Base-by-base conservation (phyloP, 208 protist species). In the Acanthamoeba castellanii region DNA sequence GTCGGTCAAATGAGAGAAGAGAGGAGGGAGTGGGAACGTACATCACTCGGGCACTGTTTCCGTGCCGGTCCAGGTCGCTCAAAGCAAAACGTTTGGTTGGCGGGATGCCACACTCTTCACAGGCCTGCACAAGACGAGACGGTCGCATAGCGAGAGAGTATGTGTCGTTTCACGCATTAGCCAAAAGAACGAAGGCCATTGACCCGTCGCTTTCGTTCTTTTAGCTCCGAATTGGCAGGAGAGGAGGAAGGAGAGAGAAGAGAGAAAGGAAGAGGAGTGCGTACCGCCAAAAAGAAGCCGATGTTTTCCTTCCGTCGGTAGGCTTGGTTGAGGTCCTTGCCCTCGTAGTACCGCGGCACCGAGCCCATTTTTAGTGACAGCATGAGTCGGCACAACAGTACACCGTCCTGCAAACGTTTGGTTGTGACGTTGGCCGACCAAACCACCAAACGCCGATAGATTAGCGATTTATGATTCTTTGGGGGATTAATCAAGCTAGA, bases 241-340 rank as follows among this genome's bases (percentile, higher is more conserved):
- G 59, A 2, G 20, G 59, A 16, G 22, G 20, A 64, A 76, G n/a
- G 18, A 27, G 3, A 76, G 34, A 3, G 3, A 27, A 37, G 37
- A 76, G 8, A 16, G 68, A 76, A 27, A 37, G n/a, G 81, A 59
- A 16, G 7, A 32, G 20, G 34, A 32, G 30, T 42, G 16, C 25
- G 81, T 88, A 88, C 81, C 45, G 45, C 45, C 20, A 88, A 20
- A 34, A 88, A 88, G 81, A 88, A 88, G 27, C 50, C 81, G n/a
- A 88, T 88, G 81, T 88, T 88, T 30, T 88, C 81, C 50, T 64
- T 55, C 32, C 81, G 45, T 66, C 81, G 81, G 81, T 66, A 88
- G 45, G 81, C 81, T 32, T 55, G 55, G 81, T 55, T 66, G 81
- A 88, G 81, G 81, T 66, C 81, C 25, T 66, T 88, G 81, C 81